phyloP scores from a whole-genome alignment of 805 yeast genomes.

The Candida tibetensis region DNA sequence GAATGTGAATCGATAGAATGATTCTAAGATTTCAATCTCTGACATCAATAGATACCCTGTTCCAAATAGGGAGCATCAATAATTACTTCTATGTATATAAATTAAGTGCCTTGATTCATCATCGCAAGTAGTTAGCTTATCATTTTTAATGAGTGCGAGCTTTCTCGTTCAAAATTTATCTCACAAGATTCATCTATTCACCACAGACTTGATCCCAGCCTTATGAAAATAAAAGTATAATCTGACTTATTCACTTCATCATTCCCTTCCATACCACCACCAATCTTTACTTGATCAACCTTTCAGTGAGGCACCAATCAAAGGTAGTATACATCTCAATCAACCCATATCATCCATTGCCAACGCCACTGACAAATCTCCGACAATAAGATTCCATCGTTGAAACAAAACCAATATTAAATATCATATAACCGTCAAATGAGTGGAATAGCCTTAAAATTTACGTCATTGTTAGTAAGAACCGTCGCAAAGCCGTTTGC shows the following conservation, averaged over 20 bases:
- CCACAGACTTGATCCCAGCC: not conserved
- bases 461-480: constrained; percentile 66
- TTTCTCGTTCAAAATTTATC: too few relatives aligned
- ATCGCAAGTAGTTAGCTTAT: too few relatives aligned
- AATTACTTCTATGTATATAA: too few relatives aligned
- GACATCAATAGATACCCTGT: too few relatives aligned
- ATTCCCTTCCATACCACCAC: not conserved
- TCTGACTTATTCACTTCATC: not conserved
- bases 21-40: too few relatives aligned
- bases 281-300: not conserved
- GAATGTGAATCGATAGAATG: too few relatives aligned
- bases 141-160: too few relatives aligned
- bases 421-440: constrained; percentile 26
- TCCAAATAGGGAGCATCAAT: too few relatives aligned
- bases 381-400: too few relatives aligned
- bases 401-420: not conserved
- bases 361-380: not conserved
- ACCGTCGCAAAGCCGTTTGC: constrained; percentile 82
- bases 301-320: too few relatives aligned
- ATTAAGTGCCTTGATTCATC: too few relatives aligned
- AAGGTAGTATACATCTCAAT: not conserved
- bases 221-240: not conserved
- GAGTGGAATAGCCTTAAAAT: constrained; percentile 76
- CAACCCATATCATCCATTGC: not conserved
- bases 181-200: too few relatives aligned